These are phyloP conservation scores for Heterobasidion occidentale DNA, from an alignment of 1,284 basidiomycete genomes.

Conservation along the genomic window DNA sequence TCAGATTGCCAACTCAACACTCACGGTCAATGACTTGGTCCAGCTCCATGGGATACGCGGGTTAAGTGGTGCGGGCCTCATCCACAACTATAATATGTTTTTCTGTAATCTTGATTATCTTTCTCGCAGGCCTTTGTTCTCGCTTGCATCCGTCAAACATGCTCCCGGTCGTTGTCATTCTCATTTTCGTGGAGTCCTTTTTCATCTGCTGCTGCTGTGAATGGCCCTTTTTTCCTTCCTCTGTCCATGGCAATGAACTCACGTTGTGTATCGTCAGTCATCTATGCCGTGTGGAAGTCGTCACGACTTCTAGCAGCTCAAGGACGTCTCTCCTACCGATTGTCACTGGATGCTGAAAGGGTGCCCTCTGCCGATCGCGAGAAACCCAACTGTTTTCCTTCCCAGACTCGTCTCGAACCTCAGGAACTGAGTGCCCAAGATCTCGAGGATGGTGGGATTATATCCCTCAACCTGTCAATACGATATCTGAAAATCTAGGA, in stretches of 20 bases:
- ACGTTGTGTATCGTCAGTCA: slow-evolving; percentile 27
- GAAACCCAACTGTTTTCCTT: not conserved
- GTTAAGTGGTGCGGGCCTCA: not conserved
- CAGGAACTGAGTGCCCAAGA: slow-evolving; percentile 13
- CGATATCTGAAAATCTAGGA: not conserved
- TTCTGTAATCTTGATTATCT: not conserved
- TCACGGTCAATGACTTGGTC: slow-evolving; percentile 36
- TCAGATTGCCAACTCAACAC: slow-evolving; percentile 30
- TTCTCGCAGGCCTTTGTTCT: not conserved
- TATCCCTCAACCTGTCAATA: slow-evolving; percentile 19
- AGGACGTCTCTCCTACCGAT: slow-evolving; percentile 47
- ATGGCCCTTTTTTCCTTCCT: slow-evolving; percentile 17
- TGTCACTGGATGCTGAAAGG: slow-evolving; percentile 31
- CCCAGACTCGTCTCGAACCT: not conserved
- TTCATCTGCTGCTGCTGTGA: slow-evolving; percentile 57
- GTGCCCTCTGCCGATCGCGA: not conserved
- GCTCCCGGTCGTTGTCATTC: slow-evolving; percentile 21
- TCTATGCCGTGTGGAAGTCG: slow-evolving; percentile 50
- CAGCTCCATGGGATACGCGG: not conserved
- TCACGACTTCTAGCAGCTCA: slow-evolving; percentile 40
- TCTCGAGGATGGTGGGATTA: slow-evolving; percentile 52
- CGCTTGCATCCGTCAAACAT: not conserved
- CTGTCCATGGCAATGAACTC: not conserved
- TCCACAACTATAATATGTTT: not conserved
- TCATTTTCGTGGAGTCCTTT: slow-evolving; percentile 41